These are phyloP conservation scores for Trichoderma endophyticum DNA, from an alignment of 2,329 filamentous ascomycete species.

Conservation along the genomic window DNA sequence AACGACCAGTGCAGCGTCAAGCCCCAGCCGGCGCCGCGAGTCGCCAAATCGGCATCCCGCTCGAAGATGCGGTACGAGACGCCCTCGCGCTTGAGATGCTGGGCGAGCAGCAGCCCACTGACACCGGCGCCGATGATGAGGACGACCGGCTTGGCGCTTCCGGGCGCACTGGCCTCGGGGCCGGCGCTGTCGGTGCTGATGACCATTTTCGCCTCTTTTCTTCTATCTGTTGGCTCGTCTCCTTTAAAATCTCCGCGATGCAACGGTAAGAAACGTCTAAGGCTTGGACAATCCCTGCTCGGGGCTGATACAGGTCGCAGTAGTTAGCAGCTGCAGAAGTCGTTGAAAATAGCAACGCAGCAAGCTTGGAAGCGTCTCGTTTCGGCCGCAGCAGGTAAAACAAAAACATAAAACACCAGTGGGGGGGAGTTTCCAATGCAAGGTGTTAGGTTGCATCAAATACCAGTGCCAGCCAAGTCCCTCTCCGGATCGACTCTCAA, in stretches of 20 bases:
- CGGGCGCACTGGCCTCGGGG: neutral
- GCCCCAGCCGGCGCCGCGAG: slow-evolving; percentile 57
- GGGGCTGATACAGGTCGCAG: neutral
- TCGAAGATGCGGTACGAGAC: slow-evolving; percentile 51
- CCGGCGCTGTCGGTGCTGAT: slow-evolving; percentile 6
- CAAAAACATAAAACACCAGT: neutral
- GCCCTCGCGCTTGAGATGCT: slow-evolving; percentile 31
- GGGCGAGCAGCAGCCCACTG: slow-evolving; percentile 37
- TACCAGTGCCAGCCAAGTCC: neutral
- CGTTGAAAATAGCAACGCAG: neutral
- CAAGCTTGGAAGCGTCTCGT: neutral
- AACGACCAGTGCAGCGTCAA: slow-evolving; percentile 63
- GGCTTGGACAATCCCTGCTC: slow-evolving; percentile 7
- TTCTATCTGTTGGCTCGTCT: neutral
- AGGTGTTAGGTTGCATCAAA: neutral
- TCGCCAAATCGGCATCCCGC: slow-evolving; percentile 45
- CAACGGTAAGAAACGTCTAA: neutral
- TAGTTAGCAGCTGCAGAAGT: neutral
- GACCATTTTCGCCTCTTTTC: neutral
- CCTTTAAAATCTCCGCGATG: neutral
- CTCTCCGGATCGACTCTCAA: neutral
- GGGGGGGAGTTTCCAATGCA: neutral
- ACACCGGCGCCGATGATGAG: slow-evolving; percentile 39
- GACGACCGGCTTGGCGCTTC: slow-evolving; percentile 23
- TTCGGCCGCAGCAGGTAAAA: neutral